These are phyloP conservation scores for Penicillium flavigenum DNA, from an alignment of 495 filamentous ascomycete genomes.

Conservation along the genomic window DNA sequence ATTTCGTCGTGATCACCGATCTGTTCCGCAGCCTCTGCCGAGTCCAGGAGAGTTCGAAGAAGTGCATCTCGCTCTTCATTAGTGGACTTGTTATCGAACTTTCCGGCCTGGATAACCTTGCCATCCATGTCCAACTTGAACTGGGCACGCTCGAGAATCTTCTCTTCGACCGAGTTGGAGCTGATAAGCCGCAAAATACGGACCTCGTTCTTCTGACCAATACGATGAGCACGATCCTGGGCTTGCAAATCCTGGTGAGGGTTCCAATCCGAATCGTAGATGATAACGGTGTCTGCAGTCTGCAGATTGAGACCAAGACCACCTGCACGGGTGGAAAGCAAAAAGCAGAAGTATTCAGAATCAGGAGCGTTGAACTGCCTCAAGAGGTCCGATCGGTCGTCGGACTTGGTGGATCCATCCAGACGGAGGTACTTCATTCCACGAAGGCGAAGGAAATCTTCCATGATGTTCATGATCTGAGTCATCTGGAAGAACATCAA, in stretches of 20 bases:
- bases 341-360: slow-evolving; percentile 95
- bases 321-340: slow-evolving; percentile 98
- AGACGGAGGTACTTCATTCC: slow-evolving; percentile 83
- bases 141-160: slow-evolving; percentile 94
- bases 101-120: slow-evolving; percentile 98
- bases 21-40: slow-evolving; percentile 81
- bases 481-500: slow-evolving; percentile 99
- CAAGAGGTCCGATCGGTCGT: slow-evolving; percentile 90
- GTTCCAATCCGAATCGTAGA: slow-evolving; percentile 99
- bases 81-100: slow-evolving; percentile 98
- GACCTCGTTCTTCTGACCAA: slow-evolving; percentile 99
- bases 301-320: slow-evolving; percentile 95
- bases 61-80: slow-evolving; percentile 97
- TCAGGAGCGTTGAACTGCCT: slow-evolving; percentile 83
- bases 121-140: slow-evolving; percentile 99
- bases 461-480: slow-evolving; percentile 99
- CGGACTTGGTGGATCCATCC: slow-evolving; percentile 94
- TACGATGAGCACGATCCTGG: slow-evolving; percentile 99
- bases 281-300: slow-evolving; percentile 97
- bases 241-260: slow-evolving; percentile 98
- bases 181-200: slow-evolving; percentile 93
- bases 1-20: slow-evolving; percentile 80
- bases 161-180: slow-evolving; percentile 96
- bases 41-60: slow-evolving; percentile 85
- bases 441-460: slow-evolving; percentile 87